Evolutionary conservation across 2,329 filamentous ascomycete genomes (phyloP).

Genomic region (Apiospora aurea): DNA sequence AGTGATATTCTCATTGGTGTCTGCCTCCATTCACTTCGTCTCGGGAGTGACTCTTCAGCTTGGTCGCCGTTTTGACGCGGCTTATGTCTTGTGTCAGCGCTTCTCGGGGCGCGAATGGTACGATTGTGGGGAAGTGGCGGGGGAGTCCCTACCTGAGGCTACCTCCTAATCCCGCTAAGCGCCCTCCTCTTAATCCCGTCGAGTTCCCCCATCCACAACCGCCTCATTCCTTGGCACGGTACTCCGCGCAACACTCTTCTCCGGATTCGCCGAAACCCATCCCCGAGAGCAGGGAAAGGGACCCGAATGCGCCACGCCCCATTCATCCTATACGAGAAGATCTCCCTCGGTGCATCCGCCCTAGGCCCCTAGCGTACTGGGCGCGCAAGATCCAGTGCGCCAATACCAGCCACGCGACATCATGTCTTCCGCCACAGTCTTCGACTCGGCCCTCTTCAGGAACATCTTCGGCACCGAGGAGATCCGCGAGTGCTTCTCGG

Average conservation of each 20-base stretch:
- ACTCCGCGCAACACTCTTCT: background rate
- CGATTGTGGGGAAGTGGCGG: background rate
- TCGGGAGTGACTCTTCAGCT: no score
- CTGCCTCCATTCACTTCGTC: no score
- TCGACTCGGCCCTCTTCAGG: background rate
- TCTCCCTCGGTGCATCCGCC: background rate
- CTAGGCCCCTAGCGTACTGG: background rate
- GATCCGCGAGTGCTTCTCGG: conserved; percentile 6
- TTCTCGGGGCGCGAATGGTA: background rate
- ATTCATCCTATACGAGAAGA: no score
- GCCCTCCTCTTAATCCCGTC: background rate
- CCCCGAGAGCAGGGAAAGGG: background rate
- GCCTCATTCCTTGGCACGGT: conserved; percentile 4
- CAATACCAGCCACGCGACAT: background rate
- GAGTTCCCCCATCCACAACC: background rate
- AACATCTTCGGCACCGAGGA: conserved; percentile 9
- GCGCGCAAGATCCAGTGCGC: background rate
- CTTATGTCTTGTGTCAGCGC: no score
- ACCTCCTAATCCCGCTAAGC: no score
- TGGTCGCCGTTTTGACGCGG: no score
- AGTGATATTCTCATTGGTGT: no score
- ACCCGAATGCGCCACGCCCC: background rate
- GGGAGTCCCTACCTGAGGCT: background rate
- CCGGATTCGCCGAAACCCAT: background rate
- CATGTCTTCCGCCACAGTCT: background rate